Base-by-base conservation (phyloP, 441 rosid genomes). In the Hura crepitans region DNA sequence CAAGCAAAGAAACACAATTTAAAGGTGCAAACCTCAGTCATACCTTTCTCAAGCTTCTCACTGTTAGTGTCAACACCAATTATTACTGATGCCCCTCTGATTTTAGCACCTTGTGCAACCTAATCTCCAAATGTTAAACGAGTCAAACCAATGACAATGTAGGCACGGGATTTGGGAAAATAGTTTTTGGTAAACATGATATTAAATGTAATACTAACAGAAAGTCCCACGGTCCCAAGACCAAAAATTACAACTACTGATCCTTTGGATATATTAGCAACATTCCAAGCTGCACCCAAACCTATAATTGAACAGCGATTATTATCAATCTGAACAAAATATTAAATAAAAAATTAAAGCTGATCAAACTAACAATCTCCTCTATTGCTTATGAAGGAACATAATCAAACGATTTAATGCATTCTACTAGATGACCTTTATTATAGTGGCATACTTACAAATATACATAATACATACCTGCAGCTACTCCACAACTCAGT, bases 221-320 rank as follows among this genome's bases (percentile, higher is more conserved):
- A 86, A 66, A 94, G 96, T 70, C 99, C 97, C 0, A 92, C 93
- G 18, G 97, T 89, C 70, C 99, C 99, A 43, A 94, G 94, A 56
- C 97, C 99, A 61, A 94, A 94, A 70, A 94, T 85, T 55, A 77
- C 96, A 35, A 92, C 96, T 18, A 82, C 86, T 22, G 96, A 87
- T 82, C 96, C 97, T 84, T 84, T 46, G 1, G 85, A 80, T 81
- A 94, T 71, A 74, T 89, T 71, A 47, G 97, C 99, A 54, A 94
- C 97, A 70, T 92, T 94, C 97, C 97, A 94, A 49, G 97, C 99
- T 5, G 97, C 97, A 62, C 99, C 99, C 77, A 92, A 80, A 72
- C 99, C 99, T 92, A 60, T 49, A 72, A 66, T 43, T 47, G 54
- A 74, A 70, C 50, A 60, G 59, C 8, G 47, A 6, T 9, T 64